Evolutionary conservation across 2,329 filamentous ascomycete genomes (phyloP), one percentile per base, ranked within the genome.

Genomic region (Beauveria australis): DNA sequence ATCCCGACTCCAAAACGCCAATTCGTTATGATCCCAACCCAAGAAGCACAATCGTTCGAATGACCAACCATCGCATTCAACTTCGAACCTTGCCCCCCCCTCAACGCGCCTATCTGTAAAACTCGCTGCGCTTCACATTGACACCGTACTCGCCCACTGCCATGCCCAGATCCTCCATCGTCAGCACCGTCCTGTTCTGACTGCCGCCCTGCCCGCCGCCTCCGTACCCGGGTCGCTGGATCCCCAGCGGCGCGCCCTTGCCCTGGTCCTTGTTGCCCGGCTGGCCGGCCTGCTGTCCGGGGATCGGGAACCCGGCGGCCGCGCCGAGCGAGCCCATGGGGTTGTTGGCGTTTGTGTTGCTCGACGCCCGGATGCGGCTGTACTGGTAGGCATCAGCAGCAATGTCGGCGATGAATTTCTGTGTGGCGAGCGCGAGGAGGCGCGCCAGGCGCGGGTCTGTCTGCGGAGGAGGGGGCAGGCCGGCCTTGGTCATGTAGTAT

Each of bases 101-200:
- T 37, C 33, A 37, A 37, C 33, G 33, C 12, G 33, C 33, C 69
- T 67, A 97, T 68, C 92, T 83, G 74, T 99, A 99, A 72, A 97
- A 99, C 77, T 99, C 94, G 70, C 93, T 92, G 65, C 94, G 83
- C 84, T 96, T 97, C 58, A 97, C 89, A 72, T 96, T 99, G 57
- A 99, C 92, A 1, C 94, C 94, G 72, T 97, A 99, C 79, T 99
- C 94, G 37, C 90, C 90, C 33, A 97, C 93, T 1, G 94, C 94
- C 92, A 97, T 97, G 18, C 94, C 94, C 68, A 99, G 75, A 73
- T 99, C 94, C 76, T 99, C 94, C 94, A 99, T 97, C 1, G 94
- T 97, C 64, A 99, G 80, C 60, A 99, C 93, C 19, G 94, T 97
- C 64, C 92, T 83, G 65, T 95, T 96, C 77, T 95, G 91, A 60